A percentile compares a stretch with the other conserved stretches of the same genome.
These are phyloP conservation scores for Teratosphaeria viscida DNA, from an alignment of 2,329 filamentous ascomycete species.

Conservation along the genomic window DNA sequence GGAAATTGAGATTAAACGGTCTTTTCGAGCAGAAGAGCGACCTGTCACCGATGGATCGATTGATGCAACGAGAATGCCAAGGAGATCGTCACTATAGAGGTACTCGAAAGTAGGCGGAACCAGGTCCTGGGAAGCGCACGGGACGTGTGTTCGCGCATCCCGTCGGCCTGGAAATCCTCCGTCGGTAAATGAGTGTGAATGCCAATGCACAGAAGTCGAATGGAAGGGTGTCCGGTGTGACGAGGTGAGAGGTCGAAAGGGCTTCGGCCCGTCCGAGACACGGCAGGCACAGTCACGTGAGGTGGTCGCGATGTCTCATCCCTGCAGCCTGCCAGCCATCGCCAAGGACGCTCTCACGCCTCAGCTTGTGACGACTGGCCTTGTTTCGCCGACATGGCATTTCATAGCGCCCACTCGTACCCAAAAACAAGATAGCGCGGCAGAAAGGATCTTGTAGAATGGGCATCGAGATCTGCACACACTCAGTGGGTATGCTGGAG, in stretches of 20 bases:
- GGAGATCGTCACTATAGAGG: neutral
- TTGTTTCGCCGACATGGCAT: neutral
- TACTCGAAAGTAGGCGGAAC: neutral
- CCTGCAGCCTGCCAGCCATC: neutral
- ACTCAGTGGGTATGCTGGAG: neutral
- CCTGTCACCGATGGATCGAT: neutral
- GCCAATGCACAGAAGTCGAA: neutral
- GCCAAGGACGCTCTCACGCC: neutral
- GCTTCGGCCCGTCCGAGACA: neutral
- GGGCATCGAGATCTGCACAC: neutral
- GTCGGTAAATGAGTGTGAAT: neutral
- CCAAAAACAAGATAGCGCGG: too few relatives aligned
- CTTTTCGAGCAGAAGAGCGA: neutral
- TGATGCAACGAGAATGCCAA: neutral
- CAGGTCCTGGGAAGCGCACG: conserved; percentile 1
- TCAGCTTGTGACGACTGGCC: neutral
- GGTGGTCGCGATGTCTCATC: neutral
- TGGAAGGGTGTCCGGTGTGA: neutral
- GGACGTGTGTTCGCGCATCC: neutral
- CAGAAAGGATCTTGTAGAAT: neutral
- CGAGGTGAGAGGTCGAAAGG: neutral
- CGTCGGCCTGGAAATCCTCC: neutral
- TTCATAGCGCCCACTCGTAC: neutral
- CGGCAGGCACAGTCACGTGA: neutral
- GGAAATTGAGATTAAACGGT: too few relatives aligned